Percentiles rank a stretch among this genome's conserved stretches.
Conservation (phyloP, 2,329 filamentous ascomycete genomes). For the Sporothrix mexicana region DNA sequence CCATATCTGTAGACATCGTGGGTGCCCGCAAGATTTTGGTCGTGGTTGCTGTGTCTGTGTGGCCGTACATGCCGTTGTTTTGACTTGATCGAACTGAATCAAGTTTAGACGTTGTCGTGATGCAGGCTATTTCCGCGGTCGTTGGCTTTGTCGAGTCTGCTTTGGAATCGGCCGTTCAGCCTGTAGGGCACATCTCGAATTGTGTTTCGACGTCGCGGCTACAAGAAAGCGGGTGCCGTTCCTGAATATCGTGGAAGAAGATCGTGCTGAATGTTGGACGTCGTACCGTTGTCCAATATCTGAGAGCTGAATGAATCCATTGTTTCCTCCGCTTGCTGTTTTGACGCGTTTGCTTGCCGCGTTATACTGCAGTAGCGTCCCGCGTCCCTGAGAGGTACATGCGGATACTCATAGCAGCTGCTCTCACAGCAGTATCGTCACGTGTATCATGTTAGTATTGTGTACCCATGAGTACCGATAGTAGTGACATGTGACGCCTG, state of each 20-base stretch:
- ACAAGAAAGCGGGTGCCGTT: constrained; percentile 11
- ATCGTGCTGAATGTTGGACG: background rate
- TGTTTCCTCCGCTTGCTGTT: background rate
- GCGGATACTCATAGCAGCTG: background rate
- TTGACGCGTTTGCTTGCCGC: constrained; percentile 16
- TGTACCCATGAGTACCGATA: background rate
- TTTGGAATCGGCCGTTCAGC: background rate
- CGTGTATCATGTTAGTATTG: no score
- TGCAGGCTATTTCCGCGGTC: background rate
- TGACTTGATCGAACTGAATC: background rate
- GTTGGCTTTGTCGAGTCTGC: no score
- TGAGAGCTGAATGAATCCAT: background rate
- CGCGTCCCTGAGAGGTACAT: background rate
- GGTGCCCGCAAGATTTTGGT: background rate
- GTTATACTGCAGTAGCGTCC: background rate
- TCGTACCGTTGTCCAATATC: background rate
- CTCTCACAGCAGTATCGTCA: background rate
- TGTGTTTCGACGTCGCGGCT: background rate
- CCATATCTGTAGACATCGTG: background rate
- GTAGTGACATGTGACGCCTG: background rate
- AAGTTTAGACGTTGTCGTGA: background rate
- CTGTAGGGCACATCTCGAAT: background rate
- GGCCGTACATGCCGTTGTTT: background rate
- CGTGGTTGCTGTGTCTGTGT: background rate
- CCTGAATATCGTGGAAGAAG: no score